Base-by-base conservation (phyloP, 768 basidiomycete genomes). In the Phaeotremella fagi region DNA sequence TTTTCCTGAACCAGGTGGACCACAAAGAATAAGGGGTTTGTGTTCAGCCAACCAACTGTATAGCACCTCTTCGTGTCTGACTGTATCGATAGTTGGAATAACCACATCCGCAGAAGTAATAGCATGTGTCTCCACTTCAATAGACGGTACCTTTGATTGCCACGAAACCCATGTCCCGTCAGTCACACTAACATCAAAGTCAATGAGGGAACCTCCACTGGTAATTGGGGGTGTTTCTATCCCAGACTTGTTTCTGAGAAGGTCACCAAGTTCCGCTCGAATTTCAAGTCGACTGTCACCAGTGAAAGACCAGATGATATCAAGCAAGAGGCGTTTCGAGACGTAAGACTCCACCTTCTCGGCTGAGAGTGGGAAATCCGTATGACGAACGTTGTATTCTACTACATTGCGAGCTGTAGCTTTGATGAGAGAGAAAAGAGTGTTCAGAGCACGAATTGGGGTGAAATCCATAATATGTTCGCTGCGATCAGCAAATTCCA, bases 401-500 rank as follows among this genome's bases (percentile, higher is more conserved):
- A 92, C 81, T 64, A 98, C 78, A 68, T 90, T 91, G 14, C 92
- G 88, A 33, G 85, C 84, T 0, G 90, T 90, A 78, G 97, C 97
- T 81, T 97, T 97, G 75, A 98, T 77, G 46, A 98, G 82, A 11
- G 95, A 98, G 79, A 99, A 98, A 18, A 99, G 81, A 0, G 95
- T 98, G 66, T 88, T 90, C 51, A 98, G 83, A 0, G 90, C 90
- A 37, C 95, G 88, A 7, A 86, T 89, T 28, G 76, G 73, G 1
- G 94, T 95, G 78, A 98, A 97, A 75, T 97, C 92, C 95, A 99
- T 98, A 77, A 99, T 97, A 68, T 99, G 95, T 63, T 90, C 87
- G 42, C 90, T 85, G n/a, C 83, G 80, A 45, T 83, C 83, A 0
- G 91, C 90, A 63, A 84, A 89, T 22, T 79, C 78, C 37, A 97